Conservation (phyloP, 176 grass and related monocot species). For the Oryza brachyantha region DNA sequence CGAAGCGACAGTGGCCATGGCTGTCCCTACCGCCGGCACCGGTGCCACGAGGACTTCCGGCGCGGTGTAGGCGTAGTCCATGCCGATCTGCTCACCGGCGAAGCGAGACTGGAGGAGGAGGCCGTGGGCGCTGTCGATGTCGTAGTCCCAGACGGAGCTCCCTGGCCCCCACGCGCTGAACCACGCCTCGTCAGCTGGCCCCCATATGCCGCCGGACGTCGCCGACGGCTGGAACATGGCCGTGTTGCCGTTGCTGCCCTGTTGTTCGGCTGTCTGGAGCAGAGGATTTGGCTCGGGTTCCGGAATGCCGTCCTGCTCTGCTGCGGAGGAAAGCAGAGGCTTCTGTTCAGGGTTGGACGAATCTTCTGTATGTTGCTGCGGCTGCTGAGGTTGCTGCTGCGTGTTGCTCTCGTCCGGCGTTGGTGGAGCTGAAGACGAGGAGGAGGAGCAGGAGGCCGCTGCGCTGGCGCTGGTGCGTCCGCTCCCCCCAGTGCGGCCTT, state of each 20-base stretch:
- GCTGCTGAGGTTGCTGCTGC: conserved; percentile 17
- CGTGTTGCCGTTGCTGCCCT: conserved; percentile 6
- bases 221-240: conserved; percentile 13
- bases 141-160: conserved; percentile 92
- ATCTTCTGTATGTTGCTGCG: not conserved
- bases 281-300: conserved; percentile 20
- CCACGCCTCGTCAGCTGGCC: conserved; percentile 79
- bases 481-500: conserved; percentile 44
- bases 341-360: not conserved
- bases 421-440: conserved; percentile 39
- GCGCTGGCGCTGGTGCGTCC: conserved; percentile 44
- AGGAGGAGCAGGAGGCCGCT: conserved; percentile 47
- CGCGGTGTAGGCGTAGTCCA: conserved; percentile 31
- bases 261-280: not conserved
- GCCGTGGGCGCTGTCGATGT: conserved; percentile 76
- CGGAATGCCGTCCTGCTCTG: conserved; percentile 28
- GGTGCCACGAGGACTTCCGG: conserved; percentile 8
- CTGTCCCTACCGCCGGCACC: not conserved
- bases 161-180: conserved; percentile 87
- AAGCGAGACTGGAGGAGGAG: conserved; percentile 82
- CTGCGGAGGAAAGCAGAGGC: conserved; percentile 9
- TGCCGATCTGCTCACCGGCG: conserved; percentile 40
- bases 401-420: conserved; percentile 33
- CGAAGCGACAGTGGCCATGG: conserved; percentile 33
- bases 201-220: conserved; percentile 52